Conservation (phyloP, 371 early-diverging fungal genomes). For the Cokeromyces recurvatus region DNA sequence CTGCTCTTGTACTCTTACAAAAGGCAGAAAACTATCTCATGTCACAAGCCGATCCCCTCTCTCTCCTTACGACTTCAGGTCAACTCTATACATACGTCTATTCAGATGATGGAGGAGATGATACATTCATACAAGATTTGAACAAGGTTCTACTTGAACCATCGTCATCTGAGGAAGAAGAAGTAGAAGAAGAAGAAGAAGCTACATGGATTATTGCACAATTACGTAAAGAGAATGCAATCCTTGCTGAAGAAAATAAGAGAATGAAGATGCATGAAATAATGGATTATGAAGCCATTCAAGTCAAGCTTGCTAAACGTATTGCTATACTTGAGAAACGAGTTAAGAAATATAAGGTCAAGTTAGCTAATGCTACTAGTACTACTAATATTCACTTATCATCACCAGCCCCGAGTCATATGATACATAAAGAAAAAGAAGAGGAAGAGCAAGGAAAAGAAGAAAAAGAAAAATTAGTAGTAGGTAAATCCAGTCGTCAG, state of each 20-base stretch:
- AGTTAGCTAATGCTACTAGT: slow-evolving; percentile 15
- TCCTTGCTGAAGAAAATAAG: slow-evolving; percentile 40
- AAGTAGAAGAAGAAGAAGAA: too few species aligned
- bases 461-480: neutral
- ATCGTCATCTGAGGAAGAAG: too few species aligned
- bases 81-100: too few species aligned
- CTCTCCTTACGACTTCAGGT: too few species aligned
- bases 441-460: neutral
- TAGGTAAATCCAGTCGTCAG: slow-evolving; percentile 11
- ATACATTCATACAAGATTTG: too few species aligned
- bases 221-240: slow-evolving; percentile 50
- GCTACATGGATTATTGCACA: slow-evolving; percentile 22
- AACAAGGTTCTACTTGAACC: too few species aligned
- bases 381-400: neutral
- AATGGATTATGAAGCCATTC: slow-evolving; percentile 41
- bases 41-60: slow-evolving; percentile 54
- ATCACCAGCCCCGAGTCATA: too few species aligned
- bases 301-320: slow-evolving; percentile 27
- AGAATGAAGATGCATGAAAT: slow-evolving; percentile 45
- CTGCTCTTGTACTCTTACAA: slow-evolving; percentile 77
- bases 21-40: slow-evolving; percentile 66
- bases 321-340: slow-evolving; percentile 29
- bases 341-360: slow-evolving; percentile 34
- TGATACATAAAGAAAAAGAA: too few species aligned
- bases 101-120: too few species aligned